These are phyloP conservation scores for Cydonia oblonga DNA, from an alignment of 331 rosid genomes.

Conservation along the genomic window DNA sequence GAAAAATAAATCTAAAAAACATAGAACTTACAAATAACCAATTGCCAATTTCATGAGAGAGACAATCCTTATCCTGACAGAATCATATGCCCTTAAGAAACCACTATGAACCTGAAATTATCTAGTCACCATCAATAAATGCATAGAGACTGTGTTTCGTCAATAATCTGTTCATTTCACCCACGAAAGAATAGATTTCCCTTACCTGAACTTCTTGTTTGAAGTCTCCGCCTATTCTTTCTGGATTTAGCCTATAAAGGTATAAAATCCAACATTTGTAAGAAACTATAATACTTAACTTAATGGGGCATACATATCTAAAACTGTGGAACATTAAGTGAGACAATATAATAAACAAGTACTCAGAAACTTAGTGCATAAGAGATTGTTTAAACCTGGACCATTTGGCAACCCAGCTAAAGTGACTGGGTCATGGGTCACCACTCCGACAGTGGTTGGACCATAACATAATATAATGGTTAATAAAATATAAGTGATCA, in stretches of 20 bases:
- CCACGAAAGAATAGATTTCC: not conserved
- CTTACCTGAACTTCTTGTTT: slow-evolving; percentile 94
- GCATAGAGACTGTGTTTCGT: slow-evolving; percentile 4
- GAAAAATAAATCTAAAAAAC: not conserved
- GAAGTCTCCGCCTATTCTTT: slow-evolving; percentile 96
- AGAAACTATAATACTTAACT: not conserved
- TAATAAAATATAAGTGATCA: not conserved
- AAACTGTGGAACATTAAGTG: not conserved
- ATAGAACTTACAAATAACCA: slow-evolving; percentile 53
- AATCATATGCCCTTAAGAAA: slow-evolving; percentile 88
- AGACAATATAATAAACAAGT: not conserved
- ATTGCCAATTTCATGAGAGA: slow-evolving; percentile 72
- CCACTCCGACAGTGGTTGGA: not conserved
- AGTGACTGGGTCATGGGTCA: not conserved
- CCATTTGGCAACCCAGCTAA: not conserved
- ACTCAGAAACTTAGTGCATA: not conserved
- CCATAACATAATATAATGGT: not conserved
- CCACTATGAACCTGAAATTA: slow-evolving; percentile 91
- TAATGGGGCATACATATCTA: not conserved
- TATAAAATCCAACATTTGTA: slow-evolving; percentile 8
- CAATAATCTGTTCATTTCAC: slow-evolving; percentile 1
- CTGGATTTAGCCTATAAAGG: slow-evolving; percentile 72
- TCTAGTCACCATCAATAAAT: slow-evolving; percentile 12
- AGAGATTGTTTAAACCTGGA: not conserved
- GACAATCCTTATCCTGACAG: slow-evolving; percentile 74